Conservation (phyloP, 2,329 filamentous ascomycete genomes). For the Daldinia eschscholtzii region DNA sequence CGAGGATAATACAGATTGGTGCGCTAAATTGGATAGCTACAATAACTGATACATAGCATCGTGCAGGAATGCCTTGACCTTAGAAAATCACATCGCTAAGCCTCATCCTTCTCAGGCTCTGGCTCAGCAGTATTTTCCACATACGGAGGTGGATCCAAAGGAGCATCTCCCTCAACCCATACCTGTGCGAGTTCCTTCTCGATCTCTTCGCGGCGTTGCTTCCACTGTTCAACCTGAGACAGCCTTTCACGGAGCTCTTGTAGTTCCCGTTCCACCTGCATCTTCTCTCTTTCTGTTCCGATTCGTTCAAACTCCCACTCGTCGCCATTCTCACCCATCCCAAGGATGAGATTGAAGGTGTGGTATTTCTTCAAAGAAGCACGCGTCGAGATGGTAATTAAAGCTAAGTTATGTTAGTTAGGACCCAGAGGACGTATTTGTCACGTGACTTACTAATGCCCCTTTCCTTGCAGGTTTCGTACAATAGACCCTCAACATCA, state of each 20-base stretch:
- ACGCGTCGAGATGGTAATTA: constrained; percentile 96
- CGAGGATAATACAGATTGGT: background rate
- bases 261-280: constrained; percentile 91
- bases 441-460: constrained; percentile 80
- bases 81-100: constrained; percentile 11
- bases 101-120: constrained; percentile 32
- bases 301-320: constrained; percentile 95
- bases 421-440: background rate
- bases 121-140: constrained; percentile 42
- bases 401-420: constrained; percentile 63
- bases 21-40: constrained; percentile 11
- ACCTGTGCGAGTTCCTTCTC: constrained; percentile 80
- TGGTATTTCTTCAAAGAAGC: constrained; percentile 97
- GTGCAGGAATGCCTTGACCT: constrained; percentile 10
- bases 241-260: constrained; percentile 85
- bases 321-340: constrained; percentile 82
- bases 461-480: constrained; percentile 91
- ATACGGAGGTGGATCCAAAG: constrained; percentile 63
- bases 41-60: constrained; percentile 23
- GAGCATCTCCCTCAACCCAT: constrained; percentile 67
- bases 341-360: constrained; percentile 88
- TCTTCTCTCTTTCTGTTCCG: constrained; percentile 92
- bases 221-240: constrained; percentile 86
- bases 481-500: constrained; percentile 93
- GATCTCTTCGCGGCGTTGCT: constrained; percentile 81